Evolutionary conservation across 106 monocot genomes (phyloP), one percentile per base, ranked within the genome.

Genomic region (Phalaenopsis equestris): DNA sequence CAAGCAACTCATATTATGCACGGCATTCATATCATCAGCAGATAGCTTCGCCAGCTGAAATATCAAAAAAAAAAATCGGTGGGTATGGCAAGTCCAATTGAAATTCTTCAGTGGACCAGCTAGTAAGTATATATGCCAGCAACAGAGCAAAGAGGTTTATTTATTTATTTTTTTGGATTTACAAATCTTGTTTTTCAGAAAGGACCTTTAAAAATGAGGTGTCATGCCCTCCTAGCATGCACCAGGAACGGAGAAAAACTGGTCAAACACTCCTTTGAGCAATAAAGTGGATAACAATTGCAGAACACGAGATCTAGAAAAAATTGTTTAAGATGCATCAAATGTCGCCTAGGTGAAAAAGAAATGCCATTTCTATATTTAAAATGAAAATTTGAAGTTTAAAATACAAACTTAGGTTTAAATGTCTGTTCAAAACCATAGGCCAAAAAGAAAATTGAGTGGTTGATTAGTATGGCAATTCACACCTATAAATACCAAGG

Each of bases 1-100:
- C 78, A 99, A 85, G 77, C 68, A 90, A 78, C 83, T 93, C 98
- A 95, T 99, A 81, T 88, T 89, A 74, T 74, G 74, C 41, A 95
- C 95, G 77, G 95, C 98, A 86, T 82, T 93, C 91, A 90, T 91
- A 83, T 99, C 98, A 83, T 93, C 94, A 72, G 77, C 42, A 45
- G 98, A 91, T 73, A 99, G 76, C 84, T 82, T 87, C 79, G 98
- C 98, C 56, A 99, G 75, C 98, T 99, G 88, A 76, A 78, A 45
- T n/a, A 67, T 30, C 57, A 43, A 83, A 4, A 52, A 52, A 79
- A 24, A 73, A 79, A n/a, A 73, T 4, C 3, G 15, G 30, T 30
- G 30, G 30, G 30, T 30, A 30, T 30, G 30, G 30, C 30, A 30
- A 30, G 30, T 30, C 74, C 19, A 18, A 74, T 74, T 74, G 74